Percentiles rank a stretch among this genome's conserved stretches.
phyloP scores from a whole-genome alignment of 2,329 filamentous ascomycete species.

The Corynespora cassiicola region DNA sequence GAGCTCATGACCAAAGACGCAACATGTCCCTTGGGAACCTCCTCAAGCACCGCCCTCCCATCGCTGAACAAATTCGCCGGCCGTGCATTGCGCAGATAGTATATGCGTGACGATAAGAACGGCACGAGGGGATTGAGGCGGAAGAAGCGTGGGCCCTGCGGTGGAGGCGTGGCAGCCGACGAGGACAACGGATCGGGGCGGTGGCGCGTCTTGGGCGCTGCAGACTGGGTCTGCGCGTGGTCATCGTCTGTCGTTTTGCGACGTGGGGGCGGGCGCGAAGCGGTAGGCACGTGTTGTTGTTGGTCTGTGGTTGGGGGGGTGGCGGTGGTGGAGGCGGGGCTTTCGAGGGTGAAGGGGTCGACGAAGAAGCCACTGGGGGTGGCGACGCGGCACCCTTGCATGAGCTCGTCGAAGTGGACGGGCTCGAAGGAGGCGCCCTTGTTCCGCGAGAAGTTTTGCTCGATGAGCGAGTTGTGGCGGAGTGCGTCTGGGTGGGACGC shows the following conservation, averaged over 20 bases:
- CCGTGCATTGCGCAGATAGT: constrained; percentile 34
- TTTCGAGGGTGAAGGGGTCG: constrained; percentile 29
- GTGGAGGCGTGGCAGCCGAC: constrained; percentile 15
- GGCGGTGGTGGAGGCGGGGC: constrained; percentile 7
- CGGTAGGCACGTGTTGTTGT: constrained; percentile 2
- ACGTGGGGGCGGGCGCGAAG: neutral
- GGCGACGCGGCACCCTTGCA: constrained; percentile 33
- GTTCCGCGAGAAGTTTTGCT: constrained; percentile 43
- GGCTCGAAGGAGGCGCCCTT: constrained; percentile 44
- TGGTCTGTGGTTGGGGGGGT: constrained; percentile 15
- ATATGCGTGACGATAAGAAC: constrained; percentile 40
- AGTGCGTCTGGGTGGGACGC: constrained; percentile 34
- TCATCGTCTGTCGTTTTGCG: constrained; percentile 23
- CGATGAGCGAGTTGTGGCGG: constrained; percentile 33
- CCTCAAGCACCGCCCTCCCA: constrained; percentile 31
- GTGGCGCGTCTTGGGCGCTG: constrained; percentile 21
- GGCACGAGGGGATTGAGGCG: constrained; percentile 38
- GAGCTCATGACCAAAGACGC: constrained; percentile 40
- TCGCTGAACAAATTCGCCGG: constrained; percentile 25
- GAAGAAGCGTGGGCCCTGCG: constrained; percentile 37
- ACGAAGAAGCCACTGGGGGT: constrained; percentile 29
- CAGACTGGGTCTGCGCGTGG: constrained; percentile 2
- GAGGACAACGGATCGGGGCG: constrained; percentile 26
- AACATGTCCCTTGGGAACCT: constrained; percentile 37
- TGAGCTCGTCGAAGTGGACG: constrained; percentile 40